phyloP scores from a whole-genome alignment of 192 early-diverging fungal genomes.

The Linderina pennispora region DNA sequence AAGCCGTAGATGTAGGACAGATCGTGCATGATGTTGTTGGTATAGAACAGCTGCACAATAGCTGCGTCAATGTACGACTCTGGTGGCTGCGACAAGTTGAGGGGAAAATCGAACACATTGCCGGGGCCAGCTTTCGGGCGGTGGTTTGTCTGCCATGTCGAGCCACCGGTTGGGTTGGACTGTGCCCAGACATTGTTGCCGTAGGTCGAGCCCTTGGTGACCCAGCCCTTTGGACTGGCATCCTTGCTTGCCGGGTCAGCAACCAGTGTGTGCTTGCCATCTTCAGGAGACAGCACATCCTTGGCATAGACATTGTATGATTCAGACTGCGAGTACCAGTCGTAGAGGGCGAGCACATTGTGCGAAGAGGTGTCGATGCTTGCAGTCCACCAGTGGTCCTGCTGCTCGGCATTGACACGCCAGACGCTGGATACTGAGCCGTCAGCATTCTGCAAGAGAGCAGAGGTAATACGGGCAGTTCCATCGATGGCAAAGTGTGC shows the following conservation, averaged over 20 bases:
- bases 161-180: conserved; percentile 67
- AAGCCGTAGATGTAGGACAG: conserved; percentile 88
- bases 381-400: too few relatives aligned
- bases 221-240: conserved; percentile 67
- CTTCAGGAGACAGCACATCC: too few relatives aligned
- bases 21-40: conserved; percentile 89
- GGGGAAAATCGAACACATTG: conserved; percentile 70
- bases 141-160: conserved; percentile 67
- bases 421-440: too few relatives aligned
- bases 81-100: conserved; percentile 60
- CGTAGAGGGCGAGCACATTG: too few relatives aligned
- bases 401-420: too few relatives aligned
- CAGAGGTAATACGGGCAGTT: too few relatives aligned
- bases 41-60: conserved; percentile 87
- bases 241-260: conserved; percentile 53
- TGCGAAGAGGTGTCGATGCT: too few relatives aligned
- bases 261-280: too few relatives aligned
- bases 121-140: conserved; percentile 58
- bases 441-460: too few relatives aligned
- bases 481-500: too few relatives aligned
- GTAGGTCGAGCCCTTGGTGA: conserved; percentile 56
- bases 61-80: conserved; percentile 69
- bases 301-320: too few relatives aligned
- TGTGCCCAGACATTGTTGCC: conserved; percentile 95
- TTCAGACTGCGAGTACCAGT: too few relatives aligned